phyloP scores from a whole-genome alignment of 345 rosid species.

The Eucalyptus pauciflora region DNA sequence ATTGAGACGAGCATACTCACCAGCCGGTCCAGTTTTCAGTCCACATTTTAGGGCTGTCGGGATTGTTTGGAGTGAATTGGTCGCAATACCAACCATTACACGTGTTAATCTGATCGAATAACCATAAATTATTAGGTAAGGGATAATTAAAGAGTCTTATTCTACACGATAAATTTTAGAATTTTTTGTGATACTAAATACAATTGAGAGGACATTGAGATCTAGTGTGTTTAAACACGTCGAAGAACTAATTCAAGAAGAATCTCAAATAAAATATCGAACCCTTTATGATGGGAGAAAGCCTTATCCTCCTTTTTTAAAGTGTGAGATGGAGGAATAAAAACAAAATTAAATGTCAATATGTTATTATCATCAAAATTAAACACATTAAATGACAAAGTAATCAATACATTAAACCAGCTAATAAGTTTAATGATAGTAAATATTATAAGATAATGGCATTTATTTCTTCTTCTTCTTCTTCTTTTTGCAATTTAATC shows the following conservation, averaged over 20 bases:
- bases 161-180: neutral
- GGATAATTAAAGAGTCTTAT: neutral
- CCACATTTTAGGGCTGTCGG: slow-evolving; percentile 30
- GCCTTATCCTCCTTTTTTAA: neutral
- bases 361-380: neutral
- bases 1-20: neutral
- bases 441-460: neutral
- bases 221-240: neutral
- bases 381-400: neutral
- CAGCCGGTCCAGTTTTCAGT: slow-evolving; percentile 42
- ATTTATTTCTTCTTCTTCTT: neutral
- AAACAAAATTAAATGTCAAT: neutral
- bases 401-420: neutral
- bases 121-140: neutral
- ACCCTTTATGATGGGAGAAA: neutral
- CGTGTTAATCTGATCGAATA: slow-evolving; percentile 7
- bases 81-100: slow-evolving; percentile 34
- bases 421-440: neutral
- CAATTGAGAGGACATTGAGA: neutral
- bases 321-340: neutral
- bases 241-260: neutral
- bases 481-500: neutral
- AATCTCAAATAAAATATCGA: neutral
- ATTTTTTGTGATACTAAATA: neutral
- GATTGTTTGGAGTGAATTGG: slow-evolving; percentile 8